These are phyloP conservation scores for Plasmodium vinckei DNA, from an alignment of 169 alveolate genomes.

Conservation along the genomic window DNA sequence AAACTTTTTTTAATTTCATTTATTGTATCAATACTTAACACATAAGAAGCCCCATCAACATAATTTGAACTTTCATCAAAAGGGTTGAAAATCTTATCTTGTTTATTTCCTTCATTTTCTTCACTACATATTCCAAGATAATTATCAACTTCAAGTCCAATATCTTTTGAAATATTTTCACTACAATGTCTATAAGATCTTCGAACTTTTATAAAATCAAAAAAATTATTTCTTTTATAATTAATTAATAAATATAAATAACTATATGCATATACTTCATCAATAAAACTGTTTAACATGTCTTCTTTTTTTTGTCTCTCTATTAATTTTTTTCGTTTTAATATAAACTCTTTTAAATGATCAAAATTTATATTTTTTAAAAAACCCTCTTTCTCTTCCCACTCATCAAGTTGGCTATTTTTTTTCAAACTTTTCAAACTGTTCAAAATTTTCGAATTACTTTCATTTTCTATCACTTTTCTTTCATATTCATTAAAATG, in stretches of 20 bases:
- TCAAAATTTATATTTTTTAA: constrained; percentile 19
- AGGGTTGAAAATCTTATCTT: neutral
- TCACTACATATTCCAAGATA: constrained; percentile 15
- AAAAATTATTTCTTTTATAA: constrained; percentile 53
- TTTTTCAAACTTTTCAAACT: too few species aligned
- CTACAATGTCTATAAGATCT: constrained; percentile 70
- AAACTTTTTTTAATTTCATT: constrained; percentile 40
- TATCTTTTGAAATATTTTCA: constrained; percentile 52
- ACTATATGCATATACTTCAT: constrained; percentile 44
- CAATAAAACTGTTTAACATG: constrained; percentile 13
- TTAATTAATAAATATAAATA: constrained; percentile 37
- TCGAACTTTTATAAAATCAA: constrained; percentile 49
- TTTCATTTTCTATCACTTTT: neutral
- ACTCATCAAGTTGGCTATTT: neutral
- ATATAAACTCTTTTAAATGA: constrained; percentile 41
- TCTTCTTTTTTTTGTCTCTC: neutral
- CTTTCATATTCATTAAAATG: neutral
- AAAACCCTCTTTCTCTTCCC: constrained; percentile 2
- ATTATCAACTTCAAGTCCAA: constrained; percentile 42
- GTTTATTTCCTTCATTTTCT: neutral
- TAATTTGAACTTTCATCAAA: neutral
- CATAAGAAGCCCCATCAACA: constrained; percentile 11
- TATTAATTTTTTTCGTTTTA: constrained; percentile 25
- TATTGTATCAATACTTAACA: constrained; percentile 53
- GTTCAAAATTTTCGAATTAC: neutral